A percentile compares a stretch with the other conserved stretches of the same genome.
These are phyloP conservation scores for Eutypella sp. DNA, from an alignment of 2,329 filamentous ascomycete species.

Conservation along the genomic window DNA sequence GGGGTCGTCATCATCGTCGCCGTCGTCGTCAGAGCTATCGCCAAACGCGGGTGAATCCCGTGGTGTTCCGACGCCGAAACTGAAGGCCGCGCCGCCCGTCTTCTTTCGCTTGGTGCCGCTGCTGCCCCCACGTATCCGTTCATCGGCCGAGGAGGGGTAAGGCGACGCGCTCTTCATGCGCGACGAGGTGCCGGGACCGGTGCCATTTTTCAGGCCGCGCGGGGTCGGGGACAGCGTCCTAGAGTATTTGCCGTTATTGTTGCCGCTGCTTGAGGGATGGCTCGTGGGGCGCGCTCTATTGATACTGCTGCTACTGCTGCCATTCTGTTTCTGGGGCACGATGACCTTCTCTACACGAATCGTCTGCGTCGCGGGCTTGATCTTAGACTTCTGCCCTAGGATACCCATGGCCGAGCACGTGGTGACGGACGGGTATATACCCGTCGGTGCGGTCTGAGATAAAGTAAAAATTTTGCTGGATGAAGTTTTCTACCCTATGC, in stretches of 20 bases:
- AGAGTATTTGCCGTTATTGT: slow-evolving; percentile 23
- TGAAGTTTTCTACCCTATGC: too few species aligned
- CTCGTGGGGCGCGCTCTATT: slow-evolving; percentile 15
- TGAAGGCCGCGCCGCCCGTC: too few species aligned
- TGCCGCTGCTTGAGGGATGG: slow-evolving; percentile 9
- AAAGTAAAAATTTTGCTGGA: too few species aligned
- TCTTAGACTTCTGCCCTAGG: slow-evolving; percentile 40
- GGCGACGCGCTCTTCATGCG: slow-evolving; percentile 36
- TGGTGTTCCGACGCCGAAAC: slow-evolving; percentile 25
- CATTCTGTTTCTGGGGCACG: slow-evolving; percentile 33
- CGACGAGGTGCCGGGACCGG: slow-evolving; percentile 8
- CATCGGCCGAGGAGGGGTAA: slow-evolving; percentile 27
- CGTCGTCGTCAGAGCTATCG: slow-evolving; percentile 45
- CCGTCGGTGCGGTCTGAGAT: too few species aligned
- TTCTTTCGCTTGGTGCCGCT: slow-evolving; percentile 41
- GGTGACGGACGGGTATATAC: too few species aligned
- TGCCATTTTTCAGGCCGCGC: slow-evolving; percentile 12
- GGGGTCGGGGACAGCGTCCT: slow-evolving; percentile 38
- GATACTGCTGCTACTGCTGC: slow-evolving; percentile 8
- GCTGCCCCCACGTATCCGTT: slow-evolving; percentile 17
- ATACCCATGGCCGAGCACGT: slow-evolving; percentile 39
- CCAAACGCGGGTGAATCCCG: slow-evolving; percentile 43
- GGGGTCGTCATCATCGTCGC: slow-evolving; percentile 46
- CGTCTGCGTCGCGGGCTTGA: slow-evolving; percentile 45
- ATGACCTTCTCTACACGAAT: slow-evolving; percentile 50